Conservation (phyloP, 768 basidiomycete species). For the Collybia nuda region DNA sequence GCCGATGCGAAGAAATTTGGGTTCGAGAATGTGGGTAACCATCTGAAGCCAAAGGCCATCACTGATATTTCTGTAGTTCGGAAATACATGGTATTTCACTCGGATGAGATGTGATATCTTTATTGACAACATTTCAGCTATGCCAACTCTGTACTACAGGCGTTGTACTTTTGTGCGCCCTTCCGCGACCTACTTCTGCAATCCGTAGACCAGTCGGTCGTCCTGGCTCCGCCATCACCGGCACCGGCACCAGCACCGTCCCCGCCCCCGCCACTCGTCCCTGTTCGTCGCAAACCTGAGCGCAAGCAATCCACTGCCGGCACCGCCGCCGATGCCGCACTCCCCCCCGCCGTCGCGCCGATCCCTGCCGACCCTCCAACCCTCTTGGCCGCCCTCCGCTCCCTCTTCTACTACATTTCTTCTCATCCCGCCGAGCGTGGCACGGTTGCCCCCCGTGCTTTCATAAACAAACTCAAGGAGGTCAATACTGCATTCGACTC, state of each 20-base stretch:
- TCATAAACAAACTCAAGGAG: slow-evolving; percentile 92
- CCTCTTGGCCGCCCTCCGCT: slow-evolving; percentile 89
- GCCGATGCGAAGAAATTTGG: slow-evolving; percentile 90
- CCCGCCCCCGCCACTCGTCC: slow-evolving; percentile 33
- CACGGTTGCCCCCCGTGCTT: slow-evolving; percentile 84
- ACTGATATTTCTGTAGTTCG: slow-evolving; percentile 59
- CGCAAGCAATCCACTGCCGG: slow-evolving; percentile 41
- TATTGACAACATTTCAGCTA: slow-evolving; percentile 57
- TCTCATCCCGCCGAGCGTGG: slow-evolving; percentile 77
- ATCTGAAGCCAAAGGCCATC: neutral
- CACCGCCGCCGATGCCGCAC: slow-evolving; percentile 18
- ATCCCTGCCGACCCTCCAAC: slow-evolving; percentile 66
- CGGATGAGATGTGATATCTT: slow-evolving; percentile 6
- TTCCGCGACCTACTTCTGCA: slow-evolving; percentile 91
- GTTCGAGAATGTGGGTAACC: slow-evolving; percentile 85
- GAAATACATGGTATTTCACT: slow-evolving; percentile 83
- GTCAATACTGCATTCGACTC: slow-evolving; percentile 89
- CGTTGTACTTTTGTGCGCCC: slow-evolving; percentile 92
- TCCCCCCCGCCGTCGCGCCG: slow-evolving; percentile 35
- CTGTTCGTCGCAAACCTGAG: slow-evolving; percentile 56
- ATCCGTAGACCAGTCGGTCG: slow-evolving; percentile 51
- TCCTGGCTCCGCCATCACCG: slow-evolving; percentile 18
- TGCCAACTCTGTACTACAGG: slow-evolving; percentile 97
- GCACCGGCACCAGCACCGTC: slow-evolving; percentile 21
- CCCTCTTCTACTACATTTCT: slow-evolving; percentile 86